Percentiles rank a stretch among this genome's conserved stretches.
Conservation (phyloP, 2,329 filamentous ascomycete species). For the Claviceps spartinae region DNA sequence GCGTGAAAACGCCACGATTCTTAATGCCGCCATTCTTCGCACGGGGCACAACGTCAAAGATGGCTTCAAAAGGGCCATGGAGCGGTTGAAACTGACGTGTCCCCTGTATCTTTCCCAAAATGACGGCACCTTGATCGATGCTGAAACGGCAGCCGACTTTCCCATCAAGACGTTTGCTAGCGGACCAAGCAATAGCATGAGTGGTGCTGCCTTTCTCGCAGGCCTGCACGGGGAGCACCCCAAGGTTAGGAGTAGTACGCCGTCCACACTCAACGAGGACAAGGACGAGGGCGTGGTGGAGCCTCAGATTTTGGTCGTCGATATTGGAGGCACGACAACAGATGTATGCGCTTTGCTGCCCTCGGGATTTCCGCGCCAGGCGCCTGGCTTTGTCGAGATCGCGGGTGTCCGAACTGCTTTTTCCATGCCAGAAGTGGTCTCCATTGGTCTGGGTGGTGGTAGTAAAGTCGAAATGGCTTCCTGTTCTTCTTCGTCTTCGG, state of each 20-base stretch:
- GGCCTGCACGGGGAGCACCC: conserved; percentile 23
- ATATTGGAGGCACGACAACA: conserved; percentile 48
- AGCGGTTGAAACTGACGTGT: conserved; percentile 25
- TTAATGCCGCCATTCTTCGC: conserved; percentile 37
- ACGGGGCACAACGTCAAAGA: conserved; percentile 32
- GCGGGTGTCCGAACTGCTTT: conserved; percentile 47
- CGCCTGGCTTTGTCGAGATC: conserved; percentile 43
- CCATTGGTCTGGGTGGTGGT: conserved; percentile 44
- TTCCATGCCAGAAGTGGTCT: conserved; percentile 41
- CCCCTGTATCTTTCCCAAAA: conserved; percentile 38
- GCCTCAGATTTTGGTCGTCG: conserved; percentile 34
- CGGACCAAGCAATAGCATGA: conserved; percentile 40
- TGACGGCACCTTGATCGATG: conserved; percentile 38
- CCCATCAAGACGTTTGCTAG: conserved; percentile 41
- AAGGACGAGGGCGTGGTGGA: conserved; percentile 1
- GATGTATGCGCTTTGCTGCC: conserved; percentile 44
- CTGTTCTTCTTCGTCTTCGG: conserved; percentile 8
- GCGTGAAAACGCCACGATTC: conserved; percentile 39
- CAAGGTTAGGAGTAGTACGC: neutral
- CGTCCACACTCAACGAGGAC: neutral
- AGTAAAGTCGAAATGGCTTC: conserved; percentile 16
- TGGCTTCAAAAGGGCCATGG: conserved; percentile 33
- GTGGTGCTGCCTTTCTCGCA: conserved; percentile 40
- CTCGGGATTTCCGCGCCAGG: conserved; percentile 46
- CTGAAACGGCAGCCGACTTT: conserved; percentile 30